Conservation (phyloP, 208 protist genomes). For the Wallacemonas sp. region DNA sequence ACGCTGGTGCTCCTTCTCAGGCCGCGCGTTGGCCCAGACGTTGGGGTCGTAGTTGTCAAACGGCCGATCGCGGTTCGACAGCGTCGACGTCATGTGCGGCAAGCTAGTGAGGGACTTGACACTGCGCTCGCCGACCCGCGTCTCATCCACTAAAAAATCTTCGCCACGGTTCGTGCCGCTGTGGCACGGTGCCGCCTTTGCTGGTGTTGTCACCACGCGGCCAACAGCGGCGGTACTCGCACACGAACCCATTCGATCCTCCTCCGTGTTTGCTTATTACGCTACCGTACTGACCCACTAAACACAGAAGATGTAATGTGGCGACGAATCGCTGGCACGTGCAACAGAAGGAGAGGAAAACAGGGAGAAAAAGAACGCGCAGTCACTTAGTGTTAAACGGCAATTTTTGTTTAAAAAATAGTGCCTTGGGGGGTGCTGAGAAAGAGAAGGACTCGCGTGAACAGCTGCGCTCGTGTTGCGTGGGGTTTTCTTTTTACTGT, state of each 20-base stretch:
- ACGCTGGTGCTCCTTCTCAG: not conserved
- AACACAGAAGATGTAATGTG: too few relatives aligned
- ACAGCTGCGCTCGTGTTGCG: too few relatives aligned
- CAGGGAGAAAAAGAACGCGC: too few relatives aligned
- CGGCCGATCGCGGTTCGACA: slow-evolving; percentile 7
- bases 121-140: not conserved
- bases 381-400: too few relatives aligned
- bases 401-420: too few relatives aligned
- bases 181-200: not conserved
- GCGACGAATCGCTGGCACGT: too few relatives aligned
- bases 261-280: not conserved
- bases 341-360: too few relatives aligned
- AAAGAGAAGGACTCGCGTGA: too few relatives aligned
- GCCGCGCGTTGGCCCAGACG: not conserved
- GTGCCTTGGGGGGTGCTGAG: too few relatives aligned
- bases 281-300: too few relatives aligned
- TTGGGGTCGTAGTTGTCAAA: slow-evolving; percentile 22
- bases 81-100: slow-evolving; percentile 1
- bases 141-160: not conserved
- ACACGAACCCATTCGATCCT: slow-evolving; percentile 3
- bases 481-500: too few relatives aligned
- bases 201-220: not conserved
- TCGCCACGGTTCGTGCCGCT: not conserved
- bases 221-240: slow-evolving; percentile 4
- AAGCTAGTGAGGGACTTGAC: slow-evolving; percentile 8